Base-by-base conservation (phyloP, 345 rosid species). In the Abelmoschus esculentus region DNA sequence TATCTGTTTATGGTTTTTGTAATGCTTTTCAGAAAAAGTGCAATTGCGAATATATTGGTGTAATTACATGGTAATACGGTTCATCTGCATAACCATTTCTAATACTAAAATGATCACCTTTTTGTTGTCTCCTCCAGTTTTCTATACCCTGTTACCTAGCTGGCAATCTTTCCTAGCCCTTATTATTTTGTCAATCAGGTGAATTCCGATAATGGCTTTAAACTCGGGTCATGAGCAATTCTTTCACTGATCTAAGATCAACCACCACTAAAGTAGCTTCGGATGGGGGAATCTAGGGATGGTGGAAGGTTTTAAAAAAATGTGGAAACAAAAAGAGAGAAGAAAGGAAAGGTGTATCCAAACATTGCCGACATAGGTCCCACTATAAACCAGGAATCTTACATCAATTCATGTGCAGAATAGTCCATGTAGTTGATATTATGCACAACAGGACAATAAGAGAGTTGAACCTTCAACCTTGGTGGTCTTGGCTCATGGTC, bases 351-450 rank as follows among this genome's bases (percentile, higher is more conserved):
- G 6, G 3, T 59, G 69, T 46, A 26, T 15, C 36, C 7, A 47
- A 26, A 29, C 53, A 61, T 61, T 34, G 13, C 66, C 32, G 26
- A 53, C 53, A 55, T 72, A 53, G 14, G 67, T 59, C 69, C 72
- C 70, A 55, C 15, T 46, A 14, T 42, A 67, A 26, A 55, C 62
- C 58, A 38, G 44, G 47, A 68, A 11, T 55, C 72, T 50, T 14
- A 38, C 22, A 13, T 65, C 36, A 65, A 69, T 3, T 55, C 72
- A 74, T 60, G 72, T 17, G 67, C 40, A 60, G 26, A 36, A 60
- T 18, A 59, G 59, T 14, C 63, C 58, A 15, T 15, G n/a, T 49
- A 15, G 12, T 26, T 22, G 28, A 44, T 29, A 50, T 49, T 4
- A 15, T 49, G 31, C 5, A 31, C 8, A 29, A 31, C 15, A 29